phyloP scores from a whole-genome alignment of 768 basidiomycete species.

The Xerocomellus intermedius region DNA sequence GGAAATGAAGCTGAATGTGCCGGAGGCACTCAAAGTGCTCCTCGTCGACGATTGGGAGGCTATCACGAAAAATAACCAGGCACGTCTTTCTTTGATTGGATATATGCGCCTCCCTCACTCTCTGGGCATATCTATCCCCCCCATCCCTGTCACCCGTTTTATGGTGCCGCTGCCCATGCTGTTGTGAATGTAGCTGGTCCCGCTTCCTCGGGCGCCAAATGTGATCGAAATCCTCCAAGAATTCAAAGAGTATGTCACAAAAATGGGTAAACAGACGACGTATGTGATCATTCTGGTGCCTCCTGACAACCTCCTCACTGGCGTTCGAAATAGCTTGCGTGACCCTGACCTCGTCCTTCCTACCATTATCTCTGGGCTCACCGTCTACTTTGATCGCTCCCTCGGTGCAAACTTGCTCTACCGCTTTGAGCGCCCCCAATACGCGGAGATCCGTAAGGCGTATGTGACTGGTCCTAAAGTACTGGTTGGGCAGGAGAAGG shows the following conservation, averaged over 20 bases:
- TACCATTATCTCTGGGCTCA: constrained; percentile 82
- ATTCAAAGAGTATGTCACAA: constrained; percentile 65
- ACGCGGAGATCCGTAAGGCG: constrained; percentile 70
- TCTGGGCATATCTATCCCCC: background rate
- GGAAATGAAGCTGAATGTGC: constrained; percentile 88
- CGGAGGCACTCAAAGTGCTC: constrained; percentile 83
- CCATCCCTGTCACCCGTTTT: background rate
- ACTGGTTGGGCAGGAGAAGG: constrained; percentile 64
- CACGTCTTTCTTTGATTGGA: constrained; percentile 25
- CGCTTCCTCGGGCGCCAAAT: constrained; percentile 75
- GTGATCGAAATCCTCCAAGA: constrained; percentile 76
- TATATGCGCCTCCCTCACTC: background rate
- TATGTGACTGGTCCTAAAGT: constrained; percentile 76
- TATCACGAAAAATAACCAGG: constrained; percentile 93
- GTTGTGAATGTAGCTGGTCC: constrained; percentile 61
- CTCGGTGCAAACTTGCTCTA: constrained; percentile 89
- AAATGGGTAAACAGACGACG: constrained; percentile 47
- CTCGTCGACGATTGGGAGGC: constrained; percentile 98
- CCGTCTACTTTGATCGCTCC: constrained; percentile 91
- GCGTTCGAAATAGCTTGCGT: constrained; percentile 47
- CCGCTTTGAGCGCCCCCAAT: constrained; percentile 93
- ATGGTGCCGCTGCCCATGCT: background rate
- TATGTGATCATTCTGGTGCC: constrained; percentile 26
- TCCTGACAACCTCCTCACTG: background rate
- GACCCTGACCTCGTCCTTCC: constrained; percentile 69